phyloP scores from a whole-genome alignment of 768 basidiomycete genomes.

The Crassisporium funariophilum region DNA sequence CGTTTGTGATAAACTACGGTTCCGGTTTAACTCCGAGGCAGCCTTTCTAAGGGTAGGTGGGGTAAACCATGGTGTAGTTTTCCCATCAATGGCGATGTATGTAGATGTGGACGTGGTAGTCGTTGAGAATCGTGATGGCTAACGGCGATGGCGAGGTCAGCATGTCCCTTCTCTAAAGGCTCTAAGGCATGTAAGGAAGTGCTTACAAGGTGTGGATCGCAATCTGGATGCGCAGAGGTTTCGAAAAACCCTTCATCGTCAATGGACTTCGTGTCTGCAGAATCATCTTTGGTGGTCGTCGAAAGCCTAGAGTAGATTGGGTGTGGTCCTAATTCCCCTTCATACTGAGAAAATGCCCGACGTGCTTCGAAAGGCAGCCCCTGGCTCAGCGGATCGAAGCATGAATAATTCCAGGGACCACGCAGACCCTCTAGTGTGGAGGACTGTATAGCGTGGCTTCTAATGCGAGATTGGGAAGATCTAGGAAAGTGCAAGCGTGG shows the following conservation, averaged over 20 bases:
- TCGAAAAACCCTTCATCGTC: conserved; percentile 11
- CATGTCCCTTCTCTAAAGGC: too few species aligned
- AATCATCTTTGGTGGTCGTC: not conserved
- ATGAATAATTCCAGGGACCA: too few species aligned
- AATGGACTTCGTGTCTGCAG: not conserved
- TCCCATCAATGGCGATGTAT: conserved; percentile 3
- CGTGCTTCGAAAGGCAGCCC: too few species aligned
- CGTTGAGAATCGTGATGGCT: conserved; percentile 11
- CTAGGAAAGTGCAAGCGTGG: too few species aligned
- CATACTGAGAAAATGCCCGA: not conserved
- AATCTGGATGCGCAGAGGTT: conserved; percentile 7
- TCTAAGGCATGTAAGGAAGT: not conserved
- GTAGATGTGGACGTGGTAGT: conserved; percentile 8
- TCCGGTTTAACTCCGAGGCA: not conserved
- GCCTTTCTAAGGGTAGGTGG: too few species aligned
- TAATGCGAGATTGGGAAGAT: too few species aligned
- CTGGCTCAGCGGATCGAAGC: too few species aligned
- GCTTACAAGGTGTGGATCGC: conserved; percentile 10
- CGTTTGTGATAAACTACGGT: not conserved
- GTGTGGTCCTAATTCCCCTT: too few species aligned
- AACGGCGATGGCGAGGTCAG: too few species aligned
- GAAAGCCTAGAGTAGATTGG: too few species aligned
- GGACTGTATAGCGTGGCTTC: too few species aligned
- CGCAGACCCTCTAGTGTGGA: too few species aligned
- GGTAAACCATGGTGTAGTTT: not conserved